A percentile compares a stretch with the other conserved stretches of the same genome.
These are phyloP conservation scores for Diplodia intermedia DNA, from an alignment of 2,329 filamentous ascomycete genomes.

Conservation along the genomic window DNA sequence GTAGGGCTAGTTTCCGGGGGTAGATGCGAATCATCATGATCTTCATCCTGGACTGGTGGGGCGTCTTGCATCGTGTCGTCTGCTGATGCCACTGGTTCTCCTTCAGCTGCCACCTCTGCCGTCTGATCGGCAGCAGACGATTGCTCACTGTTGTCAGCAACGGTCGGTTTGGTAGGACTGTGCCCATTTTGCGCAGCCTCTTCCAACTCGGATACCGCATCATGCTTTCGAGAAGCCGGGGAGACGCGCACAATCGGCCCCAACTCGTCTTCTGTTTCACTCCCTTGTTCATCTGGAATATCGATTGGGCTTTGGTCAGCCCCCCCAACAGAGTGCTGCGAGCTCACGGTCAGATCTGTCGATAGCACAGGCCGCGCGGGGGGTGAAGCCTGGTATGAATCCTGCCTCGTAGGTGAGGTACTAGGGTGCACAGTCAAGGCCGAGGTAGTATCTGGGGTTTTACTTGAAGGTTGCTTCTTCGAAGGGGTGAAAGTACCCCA, in stretches of 20 bases:
- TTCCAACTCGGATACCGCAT: too few species aligned
- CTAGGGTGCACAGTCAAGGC: background rate
- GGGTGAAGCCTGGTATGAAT: background rate
- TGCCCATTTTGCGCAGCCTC: too few species aligned
- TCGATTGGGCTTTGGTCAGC: background rate
- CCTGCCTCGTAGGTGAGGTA: background rate
- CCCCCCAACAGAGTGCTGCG: background rate
- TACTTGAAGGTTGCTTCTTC: background rate
- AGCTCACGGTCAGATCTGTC: background rate
- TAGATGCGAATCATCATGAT: background rate
- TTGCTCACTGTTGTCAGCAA: too few species aligned
- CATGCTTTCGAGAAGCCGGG: background rate
- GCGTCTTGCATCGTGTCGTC: slow-evolving; percentile 15
- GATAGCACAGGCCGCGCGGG: background rate
- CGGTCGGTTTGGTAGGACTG: too few species aligned
- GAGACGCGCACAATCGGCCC: background rate
- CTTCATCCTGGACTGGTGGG: background rate
- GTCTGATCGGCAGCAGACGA: background rate
- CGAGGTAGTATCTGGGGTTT: background rate
- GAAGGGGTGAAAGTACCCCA: slow-evolving; percentile 19
- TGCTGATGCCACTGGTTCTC: background rate
- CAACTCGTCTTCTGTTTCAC: slow-evolving; percentile 21
- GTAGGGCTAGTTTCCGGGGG: background rate
- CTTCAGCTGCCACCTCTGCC: background rate
- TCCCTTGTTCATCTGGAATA: background rate